Evolutionary conservation across 805 yeast genomes (phyloP), one percentile per base, ranked within the genome.

Genomic region (Zygosaccharomyces gambellarensis): DNA sequence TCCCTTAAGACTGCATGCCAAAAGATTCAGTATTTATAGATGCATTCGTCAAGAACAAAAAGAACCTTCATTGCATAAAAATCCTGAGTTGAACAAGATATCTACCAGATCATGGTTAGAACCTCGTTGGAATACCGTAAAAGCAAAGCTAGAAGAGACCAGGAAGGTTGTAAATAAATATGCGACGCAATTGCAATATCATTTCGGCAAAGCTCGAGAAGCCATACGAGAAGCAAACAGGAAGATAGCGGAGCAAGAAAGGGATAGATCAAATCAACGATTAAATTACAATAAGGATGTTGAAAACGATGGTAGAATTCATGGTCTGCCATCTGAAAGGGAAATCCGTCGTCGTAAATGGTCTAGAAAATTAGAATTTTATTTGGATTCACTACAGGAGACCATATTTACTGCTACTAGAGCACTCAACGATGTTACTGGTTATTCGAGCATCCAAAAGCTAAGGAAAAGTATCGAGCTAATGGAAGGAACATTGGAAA

Each of bases 361-460:
- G 75, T 64, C 74, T 38, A 73, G 77, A 48, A 72, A 70, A 52
- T 56, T 82, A 21, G 79, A 71, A 36, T 55, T 68, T n/a, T 78
- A 77, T 58, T 69, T 82, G 21, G 79, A 75, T 50, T 79, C 83
- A 2, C 61, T 82, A 39, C 84, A 77, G 51, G 80, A 75, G 14
- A 76, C 86, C 0, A 71, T 82, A 5, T 73, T 78, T 46, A 75
- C 81, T 0, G 84, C 87, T 0, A 77, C 87, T 0, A 75, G 80
- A 51, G 79, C 90, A 1, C 73, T 92, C 30, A 94, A 94, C 61
- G 96, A 90, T 58, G 83, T 90, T 9, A 92, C 99, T 0, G 99
- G 99, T 0, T 94, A 94, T 65, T 77, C 89, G 0, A 74, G 83
- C 17, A 87, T 94, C 49, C 95, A 87, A 61, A 72, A 75, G 50